Evolutionary conservation across 2,329 filamentous ascomycete species (phyloP).

Genomic region (Penicillium aurantiogriseum): DNA sequence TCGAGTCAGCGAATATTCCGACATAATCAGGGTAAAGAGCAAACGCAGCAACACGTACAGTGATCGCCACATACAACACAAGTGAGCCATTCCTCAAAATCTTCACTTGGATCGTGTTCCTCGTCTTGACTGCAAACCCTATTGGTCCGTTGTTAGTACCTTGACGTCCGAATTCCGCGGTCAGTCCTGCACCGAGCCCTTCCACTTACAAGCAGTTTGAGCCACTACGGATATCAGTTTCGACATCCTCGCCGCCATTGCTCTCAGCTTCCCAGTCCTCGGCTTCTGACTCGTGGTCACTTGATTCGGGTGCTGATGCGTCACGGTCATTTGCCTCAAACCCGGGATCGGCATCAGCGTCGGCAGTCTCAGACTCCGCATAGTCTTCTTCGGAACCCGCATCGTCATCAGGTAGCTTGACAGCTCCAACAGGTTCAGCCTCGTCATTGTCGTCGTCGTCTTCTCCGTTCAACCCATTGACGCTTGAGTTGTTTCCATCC

Average conservation of each 20-base stretch:
- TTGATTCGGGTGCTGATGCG: conserved; percentile 38
- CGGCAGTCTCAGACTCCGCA: conserved; percentile 41
- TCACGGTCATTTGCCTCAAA: conserved; percentile 44
- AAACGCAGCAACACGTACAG: conserved; percentile 57
- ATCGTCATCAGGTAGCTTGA: conserved; percentile 36
- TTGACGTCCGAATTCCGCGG: background rate
- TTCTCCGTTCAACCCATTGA: conserved; percentile 33
- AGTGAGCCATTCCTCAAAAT: conserved; percentile 74
- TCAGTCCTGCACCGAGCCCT: conserved; percentile 1
- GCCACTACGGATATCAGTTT: conserved; percentile 49
- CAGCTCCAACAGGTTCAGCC: conserved; percentile 38
- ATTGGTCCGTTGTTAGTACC: conserved; percentile 33
- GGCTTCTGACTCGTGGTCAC: conserved; percentile 59
- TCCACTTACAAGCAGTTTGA: conserved; percentile 63
- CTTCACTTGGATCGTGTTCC: conserved; percentile 76
- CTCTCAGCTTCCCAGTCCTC: conserved; percentile 52
- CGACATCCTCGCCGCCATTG: conserved; percentile 47
- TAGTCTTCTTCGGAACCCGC: conserved; percentile 39
- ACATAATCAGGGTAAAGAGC: conserved; percentile 26
- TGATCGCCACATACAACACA: conserved; percentile 79
- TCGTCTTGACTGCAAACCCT: conserved; percentile 83
- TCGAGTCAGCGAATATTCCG: conserved; percentile 40
- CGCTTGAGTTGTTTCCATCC: conserved; percentile 34
- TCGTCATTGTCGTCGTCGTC: conserved; percentile 47
- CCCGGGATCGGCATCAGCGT: conserved; percentile 43